Conservation (phyloP, 176 grass and related monocot genomes). For the Phragmites australis region DNA sequence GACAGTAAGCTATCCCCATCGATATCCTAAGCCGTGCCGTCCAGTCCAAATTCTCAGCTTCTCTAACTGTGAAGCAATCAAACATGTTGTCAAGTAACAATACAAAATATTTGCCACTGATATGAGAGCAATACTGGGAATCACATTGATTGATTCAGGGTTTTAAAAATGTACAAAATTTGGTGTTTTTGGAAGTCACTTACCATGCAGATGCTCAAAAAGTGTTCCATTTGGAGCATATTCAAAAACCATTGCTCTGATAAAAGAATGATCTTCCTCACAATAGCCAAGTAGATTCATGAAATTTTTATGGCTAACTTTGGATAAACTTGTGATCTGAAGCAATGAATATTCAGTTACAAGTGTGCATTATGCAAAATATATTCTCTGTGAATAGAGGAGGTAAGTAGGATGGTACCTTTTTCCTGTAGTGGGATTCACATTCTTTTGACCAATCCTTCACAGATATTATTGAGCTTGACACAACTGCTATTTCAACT, state of each 20-base stretch:
- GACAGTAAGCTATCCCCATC: too few species aligned
- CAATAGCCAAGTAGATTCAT: conserved; percentile 81
- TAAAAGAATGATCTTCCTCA: conserved; percentile 70
- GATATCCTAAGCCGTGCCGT: conserved; percentile 60
- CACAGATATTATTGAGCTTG: conserved; percentile 35
- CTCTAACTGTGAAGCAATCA: conserved; percentile 60
- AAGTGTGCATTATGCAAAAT: not conserved
- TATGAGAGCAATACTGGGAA: not conserved
- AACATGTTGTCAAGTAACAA: not conserved
- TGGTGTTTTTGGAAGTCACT: not conserved
- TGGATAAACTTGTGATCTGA: conserved; percentile 64
- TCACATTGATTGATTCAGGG: not conserved
- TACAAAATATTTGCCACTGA: not conserved
- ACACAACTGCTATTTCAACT: conserved; percentile 67
- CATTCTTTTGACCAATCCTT: conserved; percentile 78
- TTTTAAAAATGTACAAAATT: not conserved
- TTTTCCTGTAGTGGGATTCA: conserved; percentile 74
- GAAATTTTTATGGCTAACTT: conserved; percentile 77
- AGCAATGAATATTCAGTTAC: not conserved
- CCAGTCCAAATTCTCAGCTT: conserved; percentile 73
- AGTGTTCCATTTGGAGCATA: conserved; percentile 81
- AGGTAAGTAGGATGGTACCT: conserved; percentile 47
- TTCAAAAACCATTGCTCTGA: conserved; percentile 82
- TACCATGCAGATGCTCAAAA: conserved; percentile 84
- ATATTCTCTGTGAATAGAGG: not conserved